These are phyloP conservation scores for Linderina pennispora DNA, from an alignment of 192 early-diverging fungal species.

Conservation along the genomic window DNA sequence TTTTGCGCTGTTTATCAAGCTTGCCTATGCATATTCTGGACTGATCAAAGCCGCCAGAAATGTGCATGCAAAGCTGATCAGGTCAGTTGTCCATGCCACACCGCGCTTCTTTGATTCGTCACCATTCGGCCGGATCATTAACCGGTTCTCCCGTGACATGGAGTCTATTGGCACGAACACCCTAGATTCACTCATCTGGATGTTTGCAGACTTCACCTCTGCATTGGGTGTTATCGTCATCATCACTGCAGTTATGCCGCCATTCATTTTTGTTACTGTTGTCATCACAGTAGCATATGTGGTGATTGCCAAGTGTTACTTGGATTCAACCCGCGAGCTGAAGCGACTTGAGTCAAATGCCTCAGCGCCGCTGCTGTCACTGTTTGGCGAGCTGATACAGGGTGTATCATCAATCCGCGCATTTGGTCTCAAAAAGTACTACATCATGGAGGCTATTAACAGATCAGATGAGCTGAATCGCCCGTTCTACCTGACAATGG, in stretches of 20 bases:
- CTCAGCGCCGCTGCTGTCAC: conserved; percentile 66
- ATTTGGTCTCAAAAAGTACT: conserved; percentile 63
- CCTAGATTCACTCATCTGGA: conserved; percentile 47
- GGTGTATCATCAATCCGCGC: conserved; percentile 78
- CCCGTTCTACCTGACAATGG: conserved; percentile 77
- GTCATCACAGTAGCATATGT: conserved; percentile 55
- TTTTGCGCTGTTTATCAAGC: conserved; percentile 29
- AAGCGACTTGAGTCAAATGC: conserved; percentile 79
- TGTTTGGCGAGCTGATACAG: conserved; percentile 70
- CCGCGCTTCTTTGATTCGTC: conserved; percentile 78
- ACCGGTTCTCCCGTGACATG: conserved; percentile 77
- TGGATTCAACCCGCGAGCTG: conserved; percentile 72
- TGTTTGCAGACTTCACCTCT: conserved; percentile 47
- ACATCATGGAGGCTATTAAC: conserved; percentile 52
- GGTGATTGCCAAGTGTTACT: conserved; percentile 60
- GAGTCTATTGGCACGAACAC: conserved; percentile 61
- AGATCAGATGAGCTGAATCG: conserved; percentile 73
- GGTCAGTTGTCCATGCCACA: conserved; percentile 54
- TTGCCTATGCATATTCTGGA: conserved; percentile 37
- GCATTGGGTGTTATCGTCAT: conserved; percentile 52
- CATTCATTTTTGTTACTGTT: conserved; percentile 61
- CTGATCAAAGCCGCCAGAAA: conserved; percentile 45
- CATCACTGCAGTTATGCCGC: conserved; percentile 56
- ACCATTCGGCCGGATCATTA: conserved; percentile 72
- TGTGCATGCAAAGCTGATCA: conserved; percentile 49